Evolutionary conservation across 371 early-diverging fungal species (phyloP).

Genomic region (Syncephalastrum sp.): DNA sequence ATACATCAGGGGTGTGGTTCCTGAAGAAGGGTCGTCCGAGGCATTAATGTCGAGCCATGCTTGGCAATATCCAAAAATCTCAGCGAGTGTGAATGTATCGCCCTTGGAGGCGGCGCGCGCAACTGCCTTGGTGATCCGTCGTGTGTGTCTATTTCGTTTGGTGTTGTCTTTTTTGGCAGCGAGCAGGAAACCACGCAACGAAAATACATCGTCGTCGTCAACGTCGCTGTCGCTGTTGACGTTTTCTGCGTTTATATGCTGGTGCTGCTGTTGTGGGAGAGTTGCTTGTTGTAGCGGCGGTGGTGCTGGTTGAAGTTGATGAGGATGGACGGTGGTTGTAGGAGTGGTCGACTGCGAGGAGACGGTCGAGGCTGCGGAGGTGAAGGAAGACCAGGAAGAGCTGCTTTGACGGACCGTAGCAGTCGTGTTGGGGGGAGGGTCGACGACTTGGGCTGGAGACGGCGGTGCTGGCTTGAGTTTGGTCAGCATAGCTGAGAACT

Average conservation of each 20-base stretch:
- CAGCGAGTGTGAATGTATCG: conserved; percentile 13
- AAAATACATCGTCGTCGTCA: not conserved
- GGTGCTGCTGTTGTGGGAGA: too few relatives aligned
- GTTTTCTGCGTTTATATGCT: too few relatives aligned
- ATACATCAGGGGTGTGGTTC: conserved; percentile 78
- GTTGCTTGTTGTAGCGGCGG: not conserved
- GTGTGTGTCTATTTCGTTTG: not conserved
- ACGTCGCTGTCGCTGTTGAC: not conserved
- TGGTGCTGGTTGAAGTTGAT: not conserved
- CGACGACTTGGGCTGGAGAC: not conserved
- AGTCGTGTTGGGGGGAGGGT: not conserved
- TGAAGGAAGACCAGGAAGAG: conserved; percentile 7
- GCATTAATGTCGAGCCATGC: conserved; percentile 5
- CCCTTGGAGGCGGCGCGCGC: conserved; percentile 27
- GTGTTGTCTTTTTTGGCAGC: conserved; percentile 3
- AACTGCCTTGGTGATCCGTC: conserved; percentile 3
- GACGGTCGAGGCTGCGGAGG: conserved; percentile 1
- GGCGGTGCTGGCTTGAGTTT: conserved; percentile 5
- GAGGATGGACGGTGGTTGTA: not conserved
- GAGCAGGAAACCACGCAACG: conserved; percentile 4
- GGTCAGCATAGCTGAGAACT: conserved; percentile 38
- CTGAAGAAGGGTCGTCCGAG: conserved; percentile 49
- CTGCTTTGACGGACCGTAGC: not conserved
- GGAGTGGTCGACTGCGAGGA: conserved; percentile 2
- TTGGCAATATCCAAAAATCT: conserved; percentile 6